Percentiles rank a stretch among this genome's conserved stretches.
phyloP scores from a whole-genome alignment of 1,139 yeast genomes.

The Blastobotrys niveus region DNA sequence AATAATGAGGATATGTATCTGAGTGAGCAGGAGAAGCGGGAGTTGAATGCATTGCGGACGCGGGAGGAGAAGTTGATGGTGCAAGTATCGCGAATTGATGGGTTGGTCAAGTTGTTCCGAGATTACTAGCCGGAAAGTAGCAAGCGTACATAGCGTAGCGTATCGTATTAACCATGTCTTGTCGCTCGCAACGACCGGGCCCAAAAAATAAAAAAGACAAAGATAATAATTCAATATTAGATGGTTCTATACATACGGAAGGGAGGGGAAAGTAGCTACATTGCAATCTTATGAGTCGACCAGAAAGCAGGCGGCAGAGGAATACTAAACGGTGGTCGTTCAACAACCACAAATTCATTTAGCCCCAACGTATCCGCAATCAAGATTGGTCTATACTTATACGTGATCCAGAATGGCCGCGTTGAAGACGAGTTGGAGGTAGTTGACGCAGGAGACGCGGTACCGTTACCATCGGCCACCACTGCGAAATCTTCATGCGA shows the following conservation, averaged over 20 bases:
- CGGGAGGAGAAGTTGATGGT: constrained; percentile 34
- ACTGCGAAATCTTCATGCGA: constrained; percentile 19
- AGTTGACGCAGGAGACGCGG: constrained; percentile 17
- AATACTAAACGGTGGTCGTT: constrained; percentile 63
- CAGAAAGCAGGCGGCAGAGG: constrained; percentile 72
- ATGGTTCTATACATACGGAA: too few species aligned
- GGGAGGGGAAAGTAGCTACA: too few species aligned
- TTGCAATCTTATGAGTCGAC: constrained; percentile 53
- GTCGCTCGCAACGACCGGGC: too few species aligned
- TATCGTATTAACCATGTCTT: too few species aligned
- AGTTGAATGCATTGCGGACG: constrained; percentile 48
- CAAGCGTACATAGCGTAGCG: too few species aligned
- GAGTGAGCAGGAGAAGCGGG: constrained; percentile 67
- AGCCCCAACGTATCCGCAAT: constrained; percentile 53
- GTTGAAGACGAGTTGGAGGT: constrained; percentile 25
- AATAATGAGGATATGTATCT: constrained; percentile 74
- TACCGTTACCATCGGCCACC: constrained; percentile 25
- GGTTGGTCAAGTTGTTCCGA: constrained; percentile 36
- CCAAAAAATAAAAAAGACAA: too few species aligned
- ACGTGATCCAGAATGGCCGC: constrained; percentile 64
- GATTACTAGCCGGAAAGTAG: too few species aligned
- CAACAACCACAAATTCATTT: constrained; percentile 64
- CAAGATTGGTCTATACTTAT: constrained; percentile 70
- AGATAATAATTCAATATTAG: too few species aligned
- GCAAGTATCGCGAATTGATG: constrained; percentile 34